Evolutionary conservation across 1,284 basidiomycete species (phyloP), one percentile per base, ranked within the genome.

Genomic region (Porogramme epimiltina): DNA sequence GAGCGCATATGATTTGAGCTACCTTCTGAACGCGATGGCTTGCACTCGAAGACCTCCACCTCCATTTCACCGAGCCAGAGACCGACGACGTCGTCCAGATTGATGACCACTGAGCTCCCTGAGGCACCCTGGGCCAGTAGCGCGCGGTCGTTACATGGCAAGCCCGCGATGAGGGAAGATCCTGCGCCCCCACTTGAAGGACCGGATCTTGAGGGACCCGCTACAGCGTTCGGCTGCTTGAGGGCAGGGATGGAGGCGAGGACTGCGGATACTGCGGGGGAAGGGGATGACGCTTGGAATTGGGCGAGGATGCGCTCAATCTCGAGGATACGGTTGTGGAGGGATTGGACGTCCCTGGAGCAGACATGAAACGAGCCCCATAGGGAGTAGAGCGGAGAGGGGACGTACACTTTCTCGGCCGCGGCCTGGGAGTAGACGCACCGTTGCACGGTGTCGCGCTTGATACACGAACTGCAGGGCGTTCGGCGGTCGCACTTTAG

Each of bases 361-460:
- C 24, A 34, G 42, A 38, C 20, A 43, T 44, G 49, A 53, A 46
- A 15, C n/a, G 2, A 26, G 45, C n/a, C 18, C 5, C n/a, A 20
- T 26, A 18, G 38, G 20, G 5, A 16, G 16, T 6, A 38, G 13
- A 31, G 24, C 45, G 58, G 40, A 31, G 48, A 47, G 50, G 46
- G 45, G 25, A 54, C 84, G 51, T 58, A 87, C 83, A 91, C 84
- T 79, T 91, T 91, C 71, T 91, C 89, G 16, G 86, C 82, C 0
- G 89, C 89, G 4, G 87, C 89, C 34, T 87, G 81, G 0, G 88
- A 89, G 66, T 91, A 91, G 9, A 85, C 75, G 61, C 89, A 91
- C 58, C 85, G 75, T 2, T 75, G 70, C 8, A 87, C 79, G 0
- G 87, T 89, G 62, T 89, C 86, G 52, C 89, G 84, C 65, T 91